Conservation (phyloP, 257 asterid genomes). For the Ballota nigra region DNA sequence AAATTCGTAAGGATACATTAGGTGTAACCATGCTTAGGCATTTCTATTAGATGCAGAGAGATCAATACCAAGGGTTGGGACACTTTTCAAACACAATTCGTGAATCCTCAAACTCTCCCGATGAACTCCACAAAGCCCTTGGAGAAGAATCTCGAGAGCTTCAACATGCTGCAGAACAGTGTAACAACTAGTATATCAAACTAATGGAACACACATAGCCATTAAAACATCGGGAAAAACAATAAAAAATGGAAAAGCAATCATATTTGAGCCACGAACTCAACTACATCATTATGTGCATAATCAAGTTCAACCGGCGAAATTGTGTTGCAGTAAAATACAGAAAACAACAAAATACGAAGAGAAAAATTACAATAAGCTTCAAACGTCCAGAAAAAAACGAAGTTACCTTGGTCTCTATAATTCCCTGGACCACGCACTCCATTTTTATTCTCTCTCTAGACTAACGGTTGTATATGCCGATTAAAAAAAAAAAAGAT, state of each 20-base stretch:
- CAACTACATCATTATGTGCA: constrained; percentile 15
- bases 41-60: neutral
- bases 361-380: neutral
- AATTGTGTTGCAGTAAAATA: neutral
- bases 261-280: constrained; percentile 4
- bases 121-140: constrained; percentile 87
- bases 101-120: constrained; percentile 76
- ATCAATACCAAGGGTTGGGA: constrained; percentile 66
- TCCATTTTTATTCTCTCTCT: constrained; percentile 49
- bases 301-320: neutral
- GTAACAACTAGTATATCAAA: constrained; percentile 7
- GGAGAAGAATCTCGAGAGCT: constrained; percentile 94
- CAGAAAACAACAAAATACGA: neutral
- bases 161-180: constrained; percentile 73
- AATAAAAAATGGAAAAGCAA: neutral
- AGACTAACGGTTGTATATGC: neutral
- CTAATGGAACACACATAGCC: neutral
- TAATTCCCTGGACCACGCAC: constrained; percentile 94
- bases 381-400: neutral
- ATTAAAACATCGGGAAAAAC: neutral
- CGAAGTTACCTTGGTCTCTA: constrained; percentile 72
- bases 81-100: constrained; percentile 84
- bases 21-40: neutral
- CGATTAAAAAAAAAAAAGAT: neutral
- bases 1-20: constrained; percentile 1